A percentile compares a stretch with the other conserved stretches of the same genome.
Conservation (phyloP, 1,284 basidiomycete genomes). For the Termitomyces sp. region DNA sequence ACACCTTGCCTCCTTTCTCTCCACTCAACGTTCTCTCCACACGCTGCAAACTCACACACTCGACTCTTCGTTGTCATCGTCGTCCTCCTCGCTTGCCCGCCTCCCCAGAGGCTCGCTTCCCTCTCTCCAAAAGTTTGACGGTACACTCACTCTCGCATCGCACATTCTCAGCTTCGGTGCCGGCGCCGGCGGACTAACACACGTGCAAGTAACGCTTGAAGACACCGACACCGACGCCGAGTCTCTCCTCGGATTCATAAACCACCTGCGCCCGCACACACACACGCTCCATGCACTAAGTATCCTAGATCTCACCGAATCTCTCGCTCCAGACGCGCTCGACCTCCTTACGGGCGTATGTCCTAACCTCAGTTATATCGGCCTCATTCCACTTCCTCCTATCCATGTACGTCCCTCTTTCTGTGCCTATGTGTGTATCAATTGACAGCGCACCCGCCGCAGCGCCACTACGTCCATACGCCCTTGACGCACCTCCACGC, state of each 20-base stretch:
- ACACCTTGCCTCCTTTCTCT: conserved; percentile 25
- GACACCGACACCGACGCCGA: conserved; percentile 19
- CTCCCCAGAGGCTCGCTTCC: conserved; percentile 17
- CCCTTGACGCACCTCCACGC: conserved; percentile 25
- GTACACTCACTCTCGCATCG: conserved; percentile 22
- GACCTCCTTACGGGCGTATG: conserved; percentile 19
- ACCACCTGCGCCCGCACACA: conserved; percentile 1
- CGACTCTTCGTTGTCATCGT: conserved; percentile 19
- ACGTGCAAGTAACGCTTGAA: conserved; percentile 28
- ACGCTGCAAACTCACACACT: conserved; percentile 23
- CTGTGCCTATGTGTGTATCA: background rate
- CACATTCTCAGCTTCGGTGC: too few species aligned
- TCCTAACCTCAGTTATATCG: conserved; percentile 24
- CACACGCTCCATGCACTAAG: conserved; percentile 26
- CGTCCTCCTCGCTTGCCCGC: conserved; percentile 10
- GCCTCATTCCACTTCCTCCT: conserved; percentile 26
- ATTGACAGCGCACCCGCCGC: background rate
- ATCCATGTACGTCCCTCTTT: conserved; percentile 19
- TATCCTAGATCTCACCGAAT: conserved; percentile 26
- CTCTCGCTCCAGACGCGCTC: conserved; percentile 17
- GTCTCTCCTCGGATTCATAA: conserved; percentile 9
- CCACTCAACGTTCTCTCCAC: conserved; percentile 23
- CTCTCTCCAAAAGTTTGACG: conserved; percentile 27
- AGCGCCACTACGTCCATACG: conserved; percentile 27
- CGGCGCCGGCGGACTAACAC: conserved; percentile 12